These are phyloP conservation scores for Tetrapisispora iriomotensis DNA, from an alignment of 805 yeast species.

Conservation along the genomic window DNA sequence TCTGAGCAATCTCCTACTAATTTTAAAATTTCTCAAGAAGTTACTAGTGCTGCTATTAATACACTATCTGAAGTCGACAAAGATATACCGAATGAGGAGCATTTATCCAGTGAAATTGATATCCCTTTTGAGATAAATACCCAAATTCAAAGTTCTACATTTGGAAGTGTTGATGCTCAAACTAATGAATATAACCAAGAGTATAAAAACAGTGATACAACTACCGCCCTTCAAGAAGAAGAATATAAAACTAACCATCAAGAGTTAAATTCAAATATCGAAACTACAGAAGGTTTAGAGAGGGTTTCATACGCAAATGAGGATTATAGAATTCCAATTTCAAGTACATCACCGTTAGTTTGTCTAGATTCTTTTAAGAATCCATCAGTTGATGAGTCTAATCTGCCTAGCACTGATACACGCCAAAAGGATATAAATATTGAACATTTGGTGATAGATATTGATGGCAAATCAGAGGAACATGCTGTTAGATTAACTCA, in stretches of 20 bases:
- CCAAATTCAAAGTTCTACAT: background rate
- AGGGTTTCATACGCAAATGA: background rate
- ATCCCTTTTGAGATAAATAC: background rate
- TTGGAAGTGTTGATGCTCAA: background rate
- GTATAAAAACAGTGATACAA: background rate
- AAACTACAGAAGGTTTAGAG: too few relatives aligned
- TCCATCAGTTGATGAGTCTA: background rate
- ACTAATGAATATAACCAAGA: background rate
- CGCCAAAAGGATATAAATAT: background rate
- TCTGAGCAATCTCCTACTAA: background rate
- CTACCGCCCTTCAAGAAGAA: too few relatives aligned
- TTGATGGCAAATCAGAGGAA: slow-evolving; percentile 15
- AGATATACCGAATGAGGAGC: background rate
- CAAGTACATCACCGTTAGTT: background rate
- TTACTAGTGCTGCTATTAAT: background rate
- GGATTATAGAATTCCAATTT: too few relatives aligned
- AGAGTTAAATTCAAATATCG: too few relatives aligned
- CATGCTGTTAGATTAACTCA: slow-evolving; percentile 14
- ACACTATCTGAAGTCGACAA: background rate
- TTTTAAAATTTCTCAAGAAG: too few relatives aligned
- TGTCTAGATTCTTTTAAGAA: slow-evolving; percentile 1
- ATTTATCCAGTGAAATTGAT: slow-evolving; percentile 1
- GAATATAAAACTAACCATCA: too few relatives aligned
- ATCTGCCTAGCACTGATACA: background rate
- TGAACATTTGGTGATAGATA: slow-evolving; percentile 14